Evolutionary conservation across 2,329 filamentous ascomycete species (phyloP), one percentile per base, ranked within the genome.

Genomic region (Exophiala lecanii-corni): DNA sequence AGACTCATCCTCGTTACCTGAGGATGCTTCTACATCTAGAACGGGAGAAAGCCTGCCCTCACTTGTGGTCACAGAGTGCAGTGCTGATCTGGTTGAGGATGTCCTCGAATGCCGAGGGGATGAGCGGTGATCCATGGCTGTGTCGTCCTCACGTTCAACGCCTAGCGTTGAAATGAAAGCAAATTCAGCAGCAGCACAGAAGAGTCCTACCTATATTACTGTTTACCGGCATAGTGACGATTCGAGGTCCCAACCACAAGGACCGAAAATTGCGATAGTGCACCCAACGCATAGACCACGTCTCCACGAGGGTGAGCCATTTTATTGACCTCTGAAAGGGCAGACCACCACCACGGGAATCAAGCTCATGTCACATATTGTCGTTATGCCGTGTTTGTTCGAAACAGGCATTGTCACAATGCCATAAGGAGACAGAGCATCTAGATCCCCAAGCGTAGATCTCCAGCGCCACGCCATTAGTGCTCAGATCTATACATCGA

Each of bases 41-140:
- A 43, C 40, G 16, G 33, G 40, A 17, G 40, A 43, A 10, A 36
- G 21, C 21, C 40, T 43, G 12, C 40, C 40, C 18, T 43, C 33
- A 20, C 12, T 17, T 9, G 34, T 20, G 6, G 9, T 9, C 4
- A 20, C 17, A 17, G 21, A 12, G 10, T 33, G 13, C n/a, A 15
- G 6, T 15, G 33, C 15, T 6, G 39, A 42, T n/a, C 25, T 42
- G 18, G 19, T 16, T 3, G 31, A 42, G 1, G 33, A 36, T 4
- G 25, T 30, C 17, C 40, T 36, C 2, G 33, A 35, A 20, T 25
- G 32, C 1, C 15, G 33, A 19, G 40, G 7, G 33, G 33, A 18
- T 10, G 12, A 12, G 12, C 18, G 9, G 6, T 9, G 21, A 43
- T 36, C 40, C 32, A 30, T 30, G n/a, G 23, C 16, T 18, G 28